These are phyloP conservation scores for Candida chauliodis DNA, from an alignment of 805 yeast genomes.

Conservation along the genomic window DNA sequence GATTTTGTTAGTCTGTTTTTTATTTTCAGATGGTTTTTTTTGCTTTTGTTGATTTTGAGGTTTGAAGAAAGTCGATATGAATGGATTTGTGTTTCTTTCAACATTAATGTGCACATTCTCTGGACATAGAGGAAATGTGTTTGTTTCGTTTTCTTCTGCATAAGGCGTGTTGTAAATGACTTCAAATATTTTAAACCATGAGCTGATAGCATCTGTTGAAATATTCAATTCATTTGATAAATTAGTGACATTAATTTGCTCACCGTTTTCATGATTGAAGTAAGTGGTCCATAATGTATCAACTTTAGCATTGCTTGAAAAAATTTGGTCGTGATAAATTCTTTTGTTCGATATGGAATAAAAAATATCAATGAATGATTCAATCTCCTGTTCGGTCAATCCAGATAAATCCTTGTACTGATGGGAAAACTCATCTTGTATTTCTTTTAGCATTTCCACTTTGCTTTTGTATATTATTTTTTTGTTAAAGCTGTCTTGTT, in stretches of 20 bases:
- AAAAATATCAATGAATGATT: conserved; percentile 17
- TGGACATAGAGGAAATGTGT: conserved; percentile 27
- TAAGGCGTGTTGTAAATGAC: conserved; percentile 24
- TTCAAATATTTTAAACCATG: conserved; percentile 31
- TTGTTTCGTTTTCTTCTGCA: conserved; percentile 15
- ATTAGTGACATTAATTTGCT: conserved; percentile 10
- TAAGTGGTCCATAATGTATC: conserved; percentile 18
- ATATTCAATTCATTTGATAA: conserved; percentile 5
- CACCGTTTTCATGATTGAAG: conserved; percentile 14
- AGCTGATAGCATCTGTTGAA: conserved; percentile 13
- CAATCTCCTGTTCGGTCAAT: conserved; percentile 1
- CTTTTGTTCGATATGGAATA: conserved; percentile 26
- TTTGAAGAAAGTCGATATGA: conserved; percentile 8
- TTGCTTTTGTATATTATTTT: neutral
- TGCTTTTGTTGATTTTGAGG: neutral
- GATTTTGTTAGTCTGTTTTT: conserved; percentile 9
- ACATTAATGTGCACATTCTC: conserved; percentile 17
- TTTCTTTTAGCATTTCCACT: neutral
- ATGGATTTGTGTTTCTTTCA: conserved; percentile 3
- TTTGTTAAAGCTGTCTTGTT: neutral
- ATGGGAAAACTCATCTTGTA: conserved; percentile 2
- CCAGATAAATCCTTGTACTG: neutral
- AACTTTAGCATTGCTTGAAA: conserved; percentile 23
- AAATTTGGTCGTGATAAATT: conserved; percentile 24
- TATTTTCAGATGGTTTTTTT: conserved; percentile 8